Evolutionary conservation across 2,329 filamentous ascomycete species (phyloP), one percentile per base, ranked within the genome.

Genomic region (Nemania bipapillata): DNA sequence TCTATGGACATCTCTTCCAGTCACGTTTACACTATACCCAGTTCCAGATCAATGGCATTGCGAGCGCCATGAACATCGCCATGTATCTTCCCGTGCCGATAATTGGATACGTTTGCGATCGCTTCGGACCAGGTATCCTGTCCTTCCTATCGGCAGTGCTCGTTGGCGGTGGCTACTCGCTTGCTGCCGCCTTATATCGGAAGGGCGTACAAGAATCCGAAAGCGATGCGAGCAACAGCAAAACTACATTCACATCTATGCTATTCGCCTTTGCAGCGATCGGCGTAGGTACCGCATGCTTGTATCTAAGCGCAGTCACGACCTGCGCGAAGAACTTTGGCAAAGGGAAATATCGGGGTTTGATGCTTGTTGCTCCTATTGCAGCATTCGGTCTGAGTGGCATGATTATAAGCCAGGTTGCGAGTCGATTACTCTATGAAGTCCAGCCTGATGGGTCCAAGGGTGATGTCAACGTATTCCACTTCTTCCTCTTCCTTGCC

Each of bases 291-390:
- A 97, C 95, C 0, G 92, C 92, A 72, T 89, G 89, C 79, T 94
- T 98, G 89, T 99, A 98, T 80, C 85, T 98, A 64, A 88, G 90
- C 58, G 91, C 93, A 1, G 91, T 99, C n/a, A 95, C 95, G 6
- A 97, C 95, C 0, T 97, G 94, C 77, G 96, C 96, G 40, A 99
- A 99, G 88, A 99, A 98, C 82, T 99, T 98, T 81, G 94, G 94
- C 56, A 90, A 91, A 69, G 93, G 94, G 3, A 92, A 91, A 76
- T 91, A 96, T 76, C 91, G 95, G 75, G 96, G 96, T 0, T 83
- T 99, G 58, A 95, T 96, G 68, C 85, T 99, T 63, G 94, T 95
- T 1, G 86, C 93, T 68, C 96, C 96, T 1, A 97, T 98, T 78
- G 93, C 96, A 0, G 91, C 92, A 6, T 97, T 97, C 78, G 96